Evolutionary conservation across 768 basidiomycete species (phyloP).

Genomic region (Hemileccinum impolitum): DNA sequence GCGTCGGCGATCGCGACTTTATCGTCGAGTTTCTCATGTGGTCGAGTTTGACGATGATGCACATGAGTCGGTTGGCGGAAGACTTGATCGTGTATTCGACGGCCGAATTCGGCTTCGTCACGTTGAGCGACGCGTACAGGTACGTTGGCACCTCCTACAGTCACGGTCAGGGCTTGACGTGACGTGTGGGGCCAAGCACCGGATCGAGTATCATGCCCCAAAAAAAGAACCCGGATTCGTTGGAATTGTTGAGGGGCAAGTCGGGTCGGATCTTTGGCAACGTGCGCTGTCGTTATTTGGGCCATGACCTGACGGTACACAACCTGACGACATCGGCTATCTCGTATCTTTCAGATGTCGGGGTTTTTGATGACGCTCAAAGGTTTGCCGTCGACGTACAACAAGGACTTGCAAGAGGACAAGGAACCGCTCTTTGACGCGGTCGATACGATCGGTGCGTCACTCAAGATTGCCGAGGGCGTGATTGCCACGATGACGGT

Average conservation of each 20-base stretch:
- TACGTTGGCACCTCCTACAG: slow-evolving; percentile 29
- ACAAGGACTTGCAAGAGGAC: slow-evolving; percentile 98
- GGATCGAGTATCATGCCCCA: slow-evolving; percentile 99
- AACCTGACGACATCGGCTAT: not conserved
- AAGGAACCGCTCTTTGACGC: slow-evolving; percentile 97
- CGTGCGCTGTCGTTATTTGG: slow-evolving; percentile 39
- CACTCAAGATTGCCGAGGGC: slow-evolving; percentile 89
- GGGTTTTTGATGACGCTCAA: slow-evolving; percentile 98
- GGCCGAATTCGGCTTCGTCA: slow-evolving; percentile 95
- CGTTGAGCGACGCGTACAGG: slow-evolving; percentile 98
- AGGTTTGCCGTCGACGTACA: slow-evolving; percentile 97
- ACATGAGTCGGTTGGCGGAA: slow-evolving; percentile 92
- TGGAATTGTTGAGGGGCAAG: slow-evolving; percentile 94
- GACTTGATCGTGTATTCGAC: slow-evolving; percentile 96
- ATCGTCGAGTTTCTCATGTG: slow-evolving; percentile 97
- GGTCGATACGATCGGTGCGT: slow-evolving; percentile 85
- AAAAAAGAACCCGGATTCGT: slow-evolving; percentile 97
- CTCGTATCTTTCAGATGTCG: slow-evolving; percentile 61
- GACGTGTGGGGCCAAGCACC: slow-evolving; percentile 51
- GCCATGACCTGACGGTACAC: not conserved
- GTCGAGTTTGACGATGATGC: slow-evolving; percentile 88
- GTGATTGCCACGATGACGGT: slow-evolving; percentile 90
- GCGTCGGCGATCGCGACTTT: slow-evolving; percentile 96
- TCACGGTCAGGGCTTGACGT: not conserved
- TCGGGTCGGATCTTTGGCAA: slow-evolving; percentile 92